These are phyloP conservation scores for Insectozyma bohioensis DNA, from an alignment of 1,139 yeast species.

Conservation along the genomic window DNA sequence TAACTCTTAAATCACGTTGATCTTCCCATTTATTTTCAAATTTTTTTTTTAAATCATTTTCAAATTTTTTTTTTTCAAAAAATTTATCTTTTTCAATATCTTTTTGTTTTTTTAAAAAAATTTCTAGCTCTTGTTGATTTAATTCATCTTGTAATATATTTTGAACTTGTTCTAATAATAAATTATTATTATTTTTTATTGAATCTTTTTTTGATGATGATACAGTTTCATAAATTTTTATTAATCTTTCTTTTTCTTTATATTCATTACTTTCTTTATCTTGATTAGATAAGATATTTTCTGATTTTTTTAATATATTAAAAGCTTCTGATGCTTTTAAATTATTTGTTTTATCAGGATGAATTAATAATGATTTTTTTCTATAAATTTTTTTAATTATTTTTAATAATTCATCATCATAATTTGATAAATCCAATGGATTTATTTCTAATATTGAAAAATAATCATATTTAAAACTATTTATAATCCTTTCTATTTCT, in stretches of 20 bases:
- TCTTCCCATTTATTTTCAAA: constrained; percentile 62
- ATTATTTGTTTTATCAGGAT: constrained; percentile 65
- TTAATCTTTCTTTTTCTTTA: constrained; percentile 38
- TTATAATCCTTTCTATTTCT: constrained; percentile 57
- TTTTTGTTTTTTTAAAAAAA: constrained; percentile 29
- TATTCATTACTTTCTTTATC: constrained; percentile 16
- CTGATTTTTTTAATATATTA: constrained; percentile 47
- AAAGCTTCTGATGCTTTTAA: constrained; percentile 62
- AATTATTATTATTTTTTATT: neutral
- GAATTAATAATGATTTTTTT: constrained; percentile 61
- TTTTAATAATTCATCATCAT: constrained; percentile 29
- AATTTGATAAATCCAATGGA: constrained; percentile 30
- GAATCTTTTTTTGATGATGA: neutral
- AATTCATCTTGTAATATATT: constrained; percentile 35
- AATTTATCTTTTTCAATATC: constrained; percentile 28
- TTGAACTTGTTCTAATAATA: too few relatives aligned
- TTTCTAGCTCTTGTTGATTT: constrained; percentile 33
- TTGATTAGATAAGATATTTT: constrained; percentile 22
- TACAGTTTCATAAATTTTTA: constrained; percentile 21
- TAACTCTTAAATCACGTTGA: constrained; percentile 57
- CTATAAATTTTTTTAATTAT: constrained; percentile 50
- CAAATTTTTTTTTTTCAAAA: constrained; percentile 34
- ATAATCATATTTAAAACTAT: constrained; percentile 49
- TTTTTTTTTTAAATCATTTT: constrained; percentile 37
- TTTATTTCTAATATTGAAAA: constrained; percentile 56